A percentile compares a stretch with the other conserved stretches of the same genome.
Conservation (phyloP, 305 asterid species). For the Fraxinus nigra region DNA sequence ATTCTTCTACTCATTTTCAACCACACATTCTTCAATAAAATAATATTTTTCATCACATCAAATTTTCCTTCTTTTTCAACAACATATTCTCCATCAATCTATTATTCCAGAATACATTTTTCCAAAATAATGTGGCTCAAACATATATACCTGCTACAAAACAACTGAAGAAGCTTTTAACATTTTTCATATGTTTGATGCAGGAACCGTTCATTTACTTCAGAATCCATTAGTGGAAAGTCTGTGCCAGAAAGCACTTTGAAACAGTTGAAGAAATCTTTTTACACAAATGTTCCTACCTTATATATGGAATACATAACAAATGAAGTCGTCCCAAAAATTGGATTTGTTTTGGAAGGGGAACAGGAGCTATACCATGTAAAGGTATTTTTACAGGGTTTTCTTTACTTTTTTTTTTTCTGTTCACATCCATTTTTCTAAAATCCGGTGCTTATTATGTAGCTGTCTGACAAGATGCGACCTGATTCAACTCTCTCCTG, state of each 20-base stretch:
- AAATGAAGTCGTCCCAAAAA: constrained; percentile 25
- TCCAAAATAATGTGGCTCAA: too few species aligned
- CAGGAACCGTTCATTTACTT: constrained; percentile 35
- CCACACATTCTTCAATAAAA: too few species aligned
- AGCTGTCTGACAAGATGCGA: constrained; percentile 40
- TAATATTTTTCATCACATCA: too few species aligned
- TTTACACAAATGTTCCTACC: constrained; percentile 37
- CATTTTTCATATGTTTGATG: neutral
- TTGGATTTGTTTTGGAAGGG: constrained; percentile 24
- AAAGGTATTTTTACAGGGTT: constrained; percentile 27
- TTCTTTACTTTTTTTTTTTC: neutral
- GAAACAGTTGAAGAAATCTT: constrained; percentile 30
- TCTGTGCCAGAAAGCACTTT: constrained; percentile 24
- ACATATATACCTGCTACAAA: neutral
- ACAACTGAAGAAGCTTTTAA: neutral
- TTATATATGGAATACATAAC: constrained; percentile 33
- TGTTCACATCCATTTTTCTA: neutral
- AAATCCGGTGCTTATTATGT: constrained; percentile 1
- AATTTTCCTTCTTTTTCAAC: too few species aligned
- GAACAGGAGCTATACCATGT: constrained; percentile 44
- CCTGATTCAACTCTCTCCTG: constrained; percentile 42
- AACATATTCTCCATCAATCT: too few species aligned
- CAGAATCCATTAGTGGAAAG: constrained; percentile 26
- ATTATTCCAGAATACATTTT: too few species aligned
- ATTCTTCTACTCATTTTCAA: too few species aligned